A percentile compares a stretch with the other conserved stretches of the same genome.
These are phyloP conservation scores for Gomphus bonarii DNA, from an alignment of 1,284 basidiomycete species.

Conservation along the genomic window DNA sequence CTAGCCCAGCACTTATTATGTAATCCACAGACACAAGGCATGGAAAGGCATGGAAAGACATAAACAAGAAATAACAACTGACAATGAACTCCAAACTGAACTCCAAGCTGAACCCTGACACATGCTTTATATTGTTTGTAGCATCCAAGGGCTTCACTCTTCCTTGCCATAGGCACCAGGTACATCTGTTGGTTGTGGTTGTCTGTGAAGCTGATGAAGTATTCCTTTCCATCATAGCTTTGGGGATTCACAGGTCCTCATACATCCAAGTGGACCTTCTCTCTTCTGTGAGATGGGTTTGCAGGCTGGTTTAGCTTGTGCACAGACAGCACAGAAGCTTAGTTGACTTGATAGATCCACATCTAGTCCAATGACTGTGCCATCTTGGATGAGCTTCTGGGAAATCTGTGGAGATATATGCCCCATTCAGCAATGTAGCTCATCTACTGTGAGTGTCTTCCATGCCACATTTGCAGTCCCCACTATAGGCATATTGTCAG, in stretches of 20 bases:
- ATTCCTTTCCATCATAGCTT: neutral
- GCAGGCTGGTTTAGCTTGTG: constrained; percentile 15
- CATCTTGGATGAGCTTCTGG: constrained; percentile 18
- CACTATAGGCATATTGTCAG: no score
- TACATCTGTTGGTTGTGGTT: constrained; percentile 14
- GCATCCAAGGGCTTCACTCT: constrained; percentile 18
- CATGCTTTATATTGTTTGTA: constrained; percentile 23
- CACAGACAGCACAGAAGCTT: constrained; percentile 25
- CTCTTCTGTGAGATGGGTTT: neutral
- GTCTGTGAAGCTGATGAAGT: constrained; percentile 6
- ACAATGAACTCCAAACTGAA: no score
- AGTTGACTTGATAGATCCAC: constrained; percentile 18
- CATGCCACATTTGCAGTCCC: neutral
- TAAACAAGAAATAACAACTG: no score
- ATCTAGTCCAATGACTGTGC: constrained; percentile 21
- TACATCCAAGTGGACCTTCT: neutral
- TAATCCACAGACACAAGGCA: no score
- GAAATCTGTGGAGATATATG: constrained; percentile 10
- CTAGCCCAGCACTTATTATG: no score
- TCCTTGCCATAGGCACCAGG: constrained; percentile 18
- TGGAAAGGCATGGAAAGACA: no score
- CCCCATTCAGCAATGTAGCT: neutral
- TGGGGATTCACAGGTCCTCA: neutral
- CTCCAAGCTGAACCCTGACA: no score
- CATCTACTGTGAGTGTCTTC: neutral